Percentiles rank a stretch among this genome's conserved stretches.
These are phyloP conservation scores for Auriscalpium orientale DNA, from an alignment of 768 basidiomycete species.

Conservation along the genomic window DNA sequence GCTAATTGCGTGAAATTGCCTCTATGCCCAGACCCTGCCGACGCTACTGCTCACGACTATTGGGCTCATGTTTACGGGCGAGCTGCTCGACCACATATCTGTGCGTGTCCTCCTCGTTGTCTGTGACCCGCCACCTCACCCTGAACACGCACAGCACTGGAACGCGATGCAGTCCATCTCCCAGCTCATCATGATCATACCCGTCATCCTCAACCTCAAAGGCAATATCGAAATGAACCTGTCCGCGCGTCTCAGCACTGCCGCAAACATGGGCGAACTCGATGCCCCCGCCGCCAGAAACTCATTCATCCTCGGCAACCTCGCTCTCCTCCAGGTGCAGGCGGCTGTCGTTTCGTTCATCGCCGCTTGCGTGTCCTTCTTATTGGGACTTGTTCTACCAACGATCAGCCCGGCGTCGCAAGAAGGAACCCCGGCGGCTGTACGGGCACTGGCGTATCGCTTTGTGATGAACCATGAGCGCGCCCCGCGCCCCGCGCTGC, in stretches of 20 bases:
- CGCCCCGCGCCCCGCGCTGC: slow-evolving; percentile 2
- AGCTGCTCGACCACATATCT: slow-evolving; percentile 80
- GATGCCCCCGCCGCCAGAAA: slow-evolving; percentile 61
- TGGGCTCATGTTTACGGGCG: slow-evolving; percentile 85
- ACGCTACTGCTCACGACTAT: slow-evolving; percentile 78
- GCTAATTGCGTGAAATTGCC: neutral
- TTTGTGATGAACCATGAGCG: neutral
- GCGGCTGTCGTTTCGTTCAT: slow-evolving; percentile 84
- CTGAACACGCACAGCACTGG: slow-evolving; percentile 53
- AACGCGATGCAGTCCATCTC: slow-evolving; percentile 82
- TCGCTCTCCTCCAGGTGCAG: slow-evolving; percentile 87
- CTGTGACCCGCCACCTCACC: neutral
- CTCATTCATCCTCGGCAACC: slow-evolving; percentile 69
- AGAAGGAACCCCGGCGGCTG: neutral
- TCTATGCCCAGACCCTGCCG: slow-evolving; percentile 61
- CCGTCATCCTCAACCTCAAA: slow-evolving; percentile 90
- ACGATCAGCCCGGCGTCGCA: slow-evolving; percentile 11
- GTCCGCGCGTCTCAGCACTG: slow-evolving; percentile 89
- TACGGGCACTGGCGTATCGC: neutral
- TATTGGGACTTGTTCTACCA: slow-evolving; percentile 60
- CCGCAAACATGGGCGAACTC: slow-evolving; percentile 89
- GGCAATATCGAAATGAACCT: slow-evolving; percentile 99
- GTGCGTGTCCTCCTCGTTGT: slow-evolving; percentile 34
- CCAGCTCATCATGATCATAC: slow-evolving; percentile 95
- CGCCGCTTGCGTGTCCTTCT: slow-evolving; percentile 70